Conservation (phyloP, 73 alveolate genomes). For the Tetrahymena borealis region DNA sequence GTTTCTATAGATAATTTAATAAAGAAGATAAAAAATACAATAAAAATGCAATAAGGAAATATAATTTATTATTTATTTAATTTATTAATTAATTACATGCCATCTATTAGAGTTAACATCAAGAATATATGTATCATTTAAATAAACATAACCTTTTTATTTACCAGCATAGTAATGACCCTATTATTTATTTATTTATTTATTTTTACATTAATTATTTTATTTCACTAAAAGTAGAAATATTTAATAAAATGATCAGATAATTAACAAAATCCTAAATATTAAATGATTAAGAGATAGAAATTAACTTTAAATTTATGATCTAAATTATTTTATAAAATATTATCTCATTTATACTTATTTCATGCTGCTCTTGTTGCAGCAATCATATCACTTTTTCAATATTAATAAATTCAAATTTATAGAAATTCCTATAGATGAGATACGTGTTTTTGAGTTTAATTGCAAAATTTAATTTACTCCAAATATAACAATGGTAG, state of each 20-base stretch:
- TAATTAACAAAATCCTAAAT: too few relatives aligned
- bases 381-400: too few relatives aligned
- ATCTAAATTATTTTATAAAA: too few relatives aligned
- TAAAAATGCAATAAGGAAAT: neutral
- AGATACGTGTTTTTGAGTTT: too few relatives aligned
- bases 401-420: too few relatives aligned
- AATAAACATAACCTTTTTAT: conserved; percentile 86
- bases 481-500: conserved; percentile 92
- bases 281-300: too few relatives aligned
- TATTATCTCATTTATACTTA: too few relatives aligned
- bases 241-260: neutral
- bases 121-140: conserved; percentile 92
- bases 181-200: neutral
- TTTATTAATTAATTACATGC: conserved; percentile 16
- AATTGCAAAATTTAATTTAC: too few relatives aligned
- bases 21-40: neutral
- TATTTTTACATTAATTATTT: neutral
- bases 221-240: neutral
- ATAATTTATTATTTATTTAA: neutral
- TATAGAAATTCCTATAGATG: too few relatives aligned
- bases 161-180: conserved; percentile 91
- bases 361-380: too few relatives aligned
- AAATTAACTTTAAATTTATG: too few relatives aligned
- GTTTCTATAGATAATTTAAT: conserved; percentile 53
- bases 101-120: conserved; percentile 95